These are phyloP conservation scores for Ogataea henricii DNA, from an alignment of 805 yeast genomes.

Conservation along the genomic window DNA sequence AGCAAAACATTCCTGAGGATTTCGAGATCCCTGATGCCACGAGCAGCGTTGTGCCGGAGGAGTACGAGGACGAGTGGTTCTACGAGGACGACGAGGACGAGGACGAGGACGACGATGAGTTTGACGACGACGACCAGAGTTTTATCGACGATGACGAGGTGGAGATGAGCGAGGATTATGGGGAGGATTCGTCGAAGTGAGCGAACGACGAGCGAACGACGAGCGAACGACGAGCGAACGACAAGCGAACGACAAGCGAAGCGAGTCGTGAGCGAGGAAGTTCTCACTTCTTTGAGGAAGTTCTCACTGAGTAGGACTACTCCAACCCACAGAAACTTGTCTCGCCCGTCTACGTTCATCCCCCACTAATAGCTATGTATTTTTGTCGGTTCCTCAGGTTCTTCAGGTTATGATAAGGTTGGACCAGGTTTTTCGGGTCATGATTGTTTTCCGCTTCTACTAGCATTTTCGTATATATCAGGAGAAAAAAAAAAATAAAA, in stretches of 20 bases:
- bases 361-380: constrained; percentile 5
- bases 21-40: constrained; percentile 68
- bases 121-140: constrained; percentile 46
- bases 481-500: background rate
- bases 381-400: constrained; percentile 5
- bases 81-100: constrained; percentile 57
- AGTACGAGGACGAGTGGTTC: constrained; percentile 54
- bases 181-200: constrained; percentile 34
- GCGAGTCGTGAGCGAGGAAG: background rate
- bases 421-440: constrained; percentile 2
- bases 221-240: background rate
- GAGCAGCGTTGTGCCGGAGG: constrained; percentile 44
- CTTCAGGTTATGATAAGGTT: background rate
- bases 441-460: background rate
- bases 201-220: constrained; percentile 72
- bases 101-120: constrained; percentile 64
- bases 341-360: too few relatives aligned
- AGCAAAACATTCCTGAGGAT: constrained; percentile 83
- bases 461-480: constrained; percentile 2
- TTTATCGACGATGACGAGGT: constrained; percentile 46
- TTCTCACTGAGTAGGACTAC: too few relatives aligned
- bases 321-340: too few relatives aligned
- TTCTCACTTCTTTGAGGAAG: too few relatives aligned
- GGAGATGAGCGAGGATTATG: constrained; percentile 48
- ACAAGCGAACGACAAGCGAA: background rate